These are phyloP conservation scores for Arthroderma sp. DNA, from an alignment of 2,329 filamentous ascomycete species.

Conservation along the genomic window DNA sequence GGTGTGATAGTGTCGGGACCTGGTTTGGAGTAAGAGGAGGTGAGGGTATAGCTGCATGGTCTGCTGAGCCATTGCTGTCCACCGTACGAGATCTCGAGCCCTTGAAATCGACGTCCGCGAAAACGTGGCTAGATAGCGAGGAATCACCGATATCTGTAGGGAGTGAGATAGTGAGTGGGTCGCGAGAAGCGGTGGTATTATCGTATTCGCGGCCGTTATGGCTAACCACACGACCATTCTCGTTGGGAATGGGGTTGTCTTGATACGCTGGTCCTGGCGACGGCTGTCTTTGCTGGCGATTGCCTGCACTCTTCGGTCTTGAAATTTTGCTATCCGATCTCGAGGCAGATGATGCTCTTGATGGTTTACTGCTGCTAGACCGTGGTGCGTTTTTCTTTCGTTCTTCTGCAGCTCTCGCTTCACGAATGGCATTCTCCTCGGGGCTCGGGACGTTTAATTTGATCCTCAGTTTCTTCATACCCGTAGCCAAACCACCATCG, in stretches of 20 bases:
- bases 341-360: no score
- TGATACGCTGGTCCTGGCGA: no score
- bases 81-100: no score
- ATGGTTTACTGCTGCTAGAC: background rate
- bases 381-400: constrained; percentile 16
- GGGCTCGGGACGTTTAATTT: constrained; percentile 45
- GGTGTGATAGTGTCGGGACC: constrained; percentile 4
- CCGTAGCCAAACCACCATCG: constrained; percentile 30
- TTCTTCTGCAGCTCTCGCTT: constrained; percentile 31
- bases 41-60: constrained; percentile 3
- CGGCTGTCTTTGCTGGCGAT: no score
- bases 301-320: no score
- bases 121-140: background rate
- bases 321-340: no score
- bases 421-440: constrained; percentile 43
- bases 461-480: constrained; percentile 41
- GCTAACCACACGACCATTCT: no score
- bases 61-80: background rate
- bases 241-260: no score
- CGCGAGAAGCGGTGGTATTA: no score
- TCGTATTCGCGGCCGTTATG: no score
- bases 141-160: no score
- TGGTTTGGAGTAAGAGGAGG: constrained; percentile 8
- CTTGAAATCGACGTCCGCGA: background rate
- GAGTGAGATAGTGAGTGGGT: no score